Evolutionary conservation across 495 filamentous ascomycete genomes (phyloP).

Genomic region (Penicillium paradoxum): DNA sequence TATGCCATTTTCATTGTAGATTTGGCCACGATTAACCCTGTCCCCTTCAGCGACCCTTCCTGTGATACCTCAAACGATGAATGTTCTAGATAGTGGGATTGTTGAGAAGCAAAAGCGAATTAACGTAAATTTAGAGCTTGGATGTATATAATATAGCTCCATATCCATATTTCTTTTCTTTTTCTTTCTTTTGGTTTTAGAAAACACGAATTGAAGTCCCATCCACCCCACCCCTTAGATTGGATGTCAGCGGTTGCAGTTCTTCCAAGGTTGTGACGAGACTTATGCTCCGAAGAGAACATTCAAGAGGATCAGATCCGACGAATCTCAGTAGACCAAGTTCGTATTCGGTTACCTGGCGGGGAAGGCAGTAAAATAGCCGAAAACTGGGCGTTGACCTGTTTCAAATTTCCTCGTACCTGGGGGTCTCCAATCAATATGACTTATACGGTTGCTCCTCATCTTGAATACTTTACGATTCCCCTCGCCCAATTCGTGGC

Average conservation of each 20-base stretch:
- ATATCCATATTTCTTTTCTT: too few relatives aligned
- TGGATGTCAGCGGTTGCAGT: too few relatives aligned
- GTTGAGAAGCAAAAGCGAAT: background rate
- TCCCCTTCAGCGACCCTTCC: background rate
- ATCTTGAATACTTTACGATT: constrained; percentile 35
- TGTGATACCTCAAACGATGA: background rate
- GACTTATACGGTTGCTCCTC: constrained; percentile 32
- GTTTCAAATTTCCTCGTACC: background rate
- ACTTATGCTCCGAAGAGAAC: too few relatives aligned
- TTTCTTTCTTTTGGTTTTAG: background rate
- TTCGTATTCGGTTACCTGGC: too few relatives aligned
- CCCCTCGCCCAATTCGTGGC: constrained; percentile 31
- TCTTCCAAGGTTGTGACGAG: too few relatives aligned
- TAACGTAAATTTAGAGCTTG: background rate
- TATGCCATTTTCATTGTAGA: background rate
- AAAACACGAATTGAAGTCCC: too few relatives aligned
- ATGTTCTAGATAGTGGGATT: background rate
- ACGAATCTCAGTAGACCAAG: too few relatives aligned
- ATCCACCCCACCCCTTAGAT: too few relatives aligned
- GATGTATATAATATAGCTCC: background rate
- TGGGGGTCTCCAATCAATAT: background rate
- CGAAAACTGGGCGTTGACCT: too few relatives aligned
- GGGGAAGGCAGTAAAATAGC: too few relatives aligned
- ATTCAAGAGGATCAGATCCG: too few relatives aligned
- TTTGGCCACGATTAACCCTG: background rate